Conservation (phyloP, 495 filamentous ascomycete species). For the Parachaetomium inaequale region DNA sequence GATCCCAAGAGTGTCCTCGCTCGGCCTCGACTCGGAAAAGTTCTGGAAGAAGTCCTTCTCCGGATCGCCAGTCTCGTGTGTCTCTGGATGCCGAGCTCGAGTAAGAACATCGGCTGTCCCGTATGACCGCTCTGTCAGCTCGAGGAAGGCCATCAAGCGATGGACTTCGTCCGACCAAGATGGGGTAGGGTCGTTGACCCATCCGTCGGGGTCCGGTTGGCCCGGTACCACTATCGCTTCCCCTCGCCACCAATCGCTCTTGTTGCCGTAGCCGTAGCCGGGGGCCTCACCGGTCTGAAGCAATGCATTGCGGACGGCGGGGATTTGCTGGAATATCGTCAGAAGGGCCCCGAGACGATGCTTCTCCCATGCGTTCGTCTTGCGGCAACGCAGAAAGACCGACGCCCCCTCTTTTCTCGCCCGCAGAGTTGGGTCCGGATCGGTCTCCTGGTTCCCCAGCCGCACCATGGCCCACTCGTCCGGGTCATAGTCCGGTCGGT, state of each 20-base stretch:
- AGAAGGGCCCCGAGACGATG: constrained; percentile 65
- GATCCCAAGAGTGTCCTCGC: background rate
- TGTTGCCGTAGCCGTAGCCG: constrained; percentile 59
- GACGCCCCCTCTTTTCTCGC: constrained; percentile 57
- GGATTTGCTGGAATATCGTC: constrained; percentile 80
- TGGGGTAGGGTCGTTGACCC: constrained; percentile 20
- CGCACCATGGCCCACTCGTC: constrained; percentile 73
- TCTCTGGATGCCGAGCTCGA: background rate
- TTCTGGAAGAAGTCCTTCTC: constrained; percentile 33
- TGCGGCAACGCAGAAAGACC: constrained; percentile 65
- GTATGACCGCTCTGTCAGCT: constrained; percentile 74
- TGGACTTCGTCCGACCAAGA: constrained; percentile 59
- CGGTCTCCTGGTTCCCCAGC: constrained; percentile 15
- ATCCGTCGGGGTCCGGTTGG: constrained; percentile 52
- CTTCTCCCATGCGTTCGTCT: constrained; percentile 20
- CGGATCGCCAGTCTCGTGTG: constrained; percentile 9
- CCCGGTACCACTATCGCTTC: constrained; percentile 56
- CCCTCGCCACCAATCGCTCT: constrained; percentile 85
- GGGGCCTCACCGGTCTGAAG: constrained; percentile 51
- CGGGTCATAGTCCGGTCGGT: constrained; percentile 66
- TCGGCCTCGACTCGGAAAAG: background rate
- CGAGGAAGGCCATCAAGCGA: constrained; percentile 83
- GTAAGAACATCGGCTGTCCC: constrained; percentile 60
- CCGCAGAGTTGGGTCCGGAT: constrained; percentile 47
- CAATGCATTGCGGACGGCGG: constrained; percentile 71